Evolutionary conservation across 2,329 filamentous ascomycete species (phyloP).

Genomic region (Talaromyces sp.): DNA sequence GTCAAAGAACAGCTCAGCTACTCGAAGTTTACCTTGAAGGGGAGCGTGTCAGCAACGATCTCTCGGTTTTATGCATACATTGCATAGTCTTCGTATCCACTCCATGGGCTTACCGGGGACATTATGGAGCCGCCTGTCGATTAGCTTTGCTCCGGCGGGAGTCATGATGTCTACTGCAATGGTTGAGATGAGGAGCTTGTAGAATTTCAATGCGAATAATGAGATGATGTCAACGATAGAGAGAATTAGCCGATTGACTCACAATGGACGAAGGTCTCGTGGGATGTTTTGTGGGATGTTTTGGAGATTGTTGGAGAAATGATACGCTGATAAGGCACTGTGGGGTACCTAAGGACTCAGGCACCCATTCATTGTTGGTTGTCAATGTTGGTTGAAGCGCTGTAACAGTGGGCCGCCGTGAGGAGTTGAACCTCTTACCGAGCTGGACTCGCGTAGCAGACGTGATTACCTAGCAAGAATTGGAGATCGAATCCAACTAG

Average conservation of each 20-base stretch:
- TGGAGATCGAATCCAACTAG: not conserved
- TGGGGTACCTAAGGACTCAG: not conserved
- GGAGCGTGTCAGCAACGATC: not conserved
- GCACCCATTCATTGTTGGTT: too few species aligned
- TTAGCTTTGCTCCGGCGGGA: constrained; percentile 33
- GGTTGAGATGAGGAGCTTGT: not conserved
- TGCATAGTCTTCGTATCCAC: not conserved
- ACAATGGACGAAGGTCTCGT: not conserved
- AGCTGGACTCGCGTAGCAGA: not conserved
- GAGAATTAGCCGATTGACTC: not conserved
- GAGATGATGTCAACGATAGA: not conserved
- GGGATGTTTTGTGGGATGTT: too few species aligned
- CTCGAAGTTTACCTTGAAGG: constrained; percentile 60
- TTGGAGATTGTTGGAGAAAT: constrained; percentile 5
- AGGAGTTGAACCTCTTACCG: not conserved
- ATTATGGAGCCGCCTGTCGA: constrained; percentile 34
- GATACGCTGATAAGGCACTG: not conserved
- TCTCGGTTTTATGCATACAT: too few species aligned
- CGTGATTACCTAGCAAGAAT: not conserved
- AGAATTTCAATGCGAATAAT: not conserved
- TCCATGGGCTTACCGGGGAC: constrained; percentile 29
- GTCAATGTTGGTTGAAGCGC: too few species aligned
- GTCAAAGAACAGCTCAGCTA: constrained; percentile 80
- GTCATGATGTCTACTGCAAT: not conserved
- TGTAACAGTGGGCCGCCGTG: not conserved